Percentiles rank a stretch among this genome's conserved stretches.
Evolutionary conservation across 2,329 filamentous ascomycete species (phyloP).

Genomic region (Xylaria sp.): DNA sequence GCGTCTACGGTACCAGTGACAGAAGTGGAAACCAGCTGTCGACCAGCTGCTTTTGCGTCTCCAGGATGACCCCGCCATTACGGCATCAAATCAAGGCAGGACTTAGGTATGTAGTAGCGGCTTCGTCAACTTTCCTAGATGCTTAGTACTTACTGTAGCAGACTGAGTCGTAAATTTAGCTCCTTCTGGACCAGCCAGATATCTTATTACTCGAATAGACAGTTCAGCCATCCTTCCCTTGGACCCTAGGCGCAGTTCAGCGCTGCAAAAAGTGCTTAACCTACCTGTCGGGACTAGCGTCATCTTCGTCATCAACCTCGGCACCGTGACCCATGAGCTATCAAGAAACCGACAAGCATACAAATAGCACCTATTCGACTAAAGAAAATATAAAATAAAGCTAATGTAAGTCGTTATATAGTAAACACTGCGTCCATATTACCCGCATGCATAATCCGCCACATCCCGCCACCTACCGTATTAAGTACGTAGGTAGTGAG

Average conservation of each 20-base stretch:
- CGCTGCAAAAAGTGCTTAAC: too few species aligned
- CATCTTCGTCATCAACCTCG: conserved; percentile 1
- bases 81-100: background rate
- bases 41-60: background rate
- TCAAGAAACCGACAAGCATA: background rate
- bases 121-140: too few species aligned
- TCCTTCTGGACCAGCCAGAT: too few species aligned
- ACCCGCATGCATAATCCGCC: conserved; percentile 16
- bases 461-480: background rate
- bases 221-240: too few species aligned
- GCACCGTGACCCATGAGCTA: background rate
- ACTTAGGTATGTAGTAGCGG: too few species aligned
- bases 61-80: conserved; percentile 6
- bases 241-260: too few species aligned
- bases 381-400: background rate
- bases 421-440: background rate
- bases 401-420: background rate
- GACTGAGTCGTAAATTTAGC: too few species aligned
- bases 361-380: background rate
- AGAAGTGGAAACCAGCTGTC: background rate
- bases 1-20: too few species aligned
- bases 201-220: too few species aligned
- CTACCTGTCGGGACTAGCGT: too few species aligned
- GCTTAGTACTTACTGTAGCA: too few species aligned
- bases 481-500: background rate